phyloP scores from a whole-genome alignment of 352 stramenopile species.

The Globisporangium echinulatum region DNA sequence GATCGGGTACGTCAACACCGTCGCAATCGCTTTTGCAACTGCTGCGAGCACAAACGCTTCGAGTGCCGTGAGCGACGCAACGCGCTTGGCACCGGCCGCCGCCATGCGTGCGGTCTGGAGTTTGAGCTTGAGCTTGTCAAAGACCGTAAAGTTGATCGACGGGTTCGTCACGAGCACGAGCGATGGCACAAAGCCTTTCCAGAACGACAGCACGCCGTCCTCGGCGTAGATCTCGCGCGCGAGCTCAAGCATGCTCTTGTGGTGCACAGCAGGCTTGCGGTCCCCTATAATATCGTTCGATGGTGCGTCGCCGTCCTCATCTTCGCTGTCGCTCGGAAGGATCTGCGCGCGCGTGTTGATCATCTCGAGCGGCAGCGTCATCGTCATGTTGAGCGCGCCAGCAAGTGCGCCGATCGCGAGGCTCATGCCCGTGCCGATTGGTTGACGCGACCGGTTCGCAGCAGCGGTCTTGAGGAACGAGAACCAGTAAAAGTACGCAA shows the following conservation, averaged over 20 bases:
- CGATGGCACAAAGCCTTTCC: constrained; percentile 85
- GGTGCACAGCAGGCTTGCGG: background rate
- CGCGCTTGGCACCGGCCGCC: constrained; percentile 23
- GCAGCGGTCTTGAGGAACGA: constrained; percentile 66
- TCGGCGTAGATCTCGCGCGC: constrained; percentile 62
- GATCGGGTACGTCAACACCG: constrained; percentile 82
- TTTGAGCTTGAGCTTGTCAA: constrained; percentile 78
- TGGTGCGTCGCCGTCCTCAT: constrained; percentile 23
- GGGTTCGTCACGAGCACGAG: constrained; percentile 85
- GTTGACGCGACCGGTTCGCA: constrained; percentile 37
- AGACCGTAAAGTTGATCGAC: constrained; percentile 88
- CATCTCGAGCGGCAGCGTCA: constrained; percentile 84
- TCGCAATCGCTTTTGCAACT: constrained; percentile 79
- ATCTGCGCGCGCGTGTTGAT: constrained; percentile 85
- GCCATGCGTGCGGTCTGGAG: constrained; percentile 49
- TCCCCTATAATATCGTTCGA: constrained; percentile 3
- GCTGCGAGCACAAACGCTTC: constrained; percentile 81
- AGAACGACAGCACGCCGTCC: constrained; percentile 69
- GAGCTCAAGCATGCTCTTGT: constrained; percentile 43
- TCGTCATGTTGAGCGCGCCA: constrained; percentile 82
- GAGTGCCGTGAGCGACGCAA: constrained; percentile 48
- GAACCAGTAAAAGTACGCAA: constrained; percentile 86
- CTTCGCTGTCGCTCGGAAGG: constrained; percentile 34
- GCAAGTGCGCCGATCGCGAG: constrained; percentile 69
- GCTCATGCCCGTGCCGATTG: constrained; percentile 60